Evolutionary conservation across 352 stramenopile species (phyloP), one percentile per base, ranked within the genome.

Genomic region (Phytopythium aichiense): DNA sequence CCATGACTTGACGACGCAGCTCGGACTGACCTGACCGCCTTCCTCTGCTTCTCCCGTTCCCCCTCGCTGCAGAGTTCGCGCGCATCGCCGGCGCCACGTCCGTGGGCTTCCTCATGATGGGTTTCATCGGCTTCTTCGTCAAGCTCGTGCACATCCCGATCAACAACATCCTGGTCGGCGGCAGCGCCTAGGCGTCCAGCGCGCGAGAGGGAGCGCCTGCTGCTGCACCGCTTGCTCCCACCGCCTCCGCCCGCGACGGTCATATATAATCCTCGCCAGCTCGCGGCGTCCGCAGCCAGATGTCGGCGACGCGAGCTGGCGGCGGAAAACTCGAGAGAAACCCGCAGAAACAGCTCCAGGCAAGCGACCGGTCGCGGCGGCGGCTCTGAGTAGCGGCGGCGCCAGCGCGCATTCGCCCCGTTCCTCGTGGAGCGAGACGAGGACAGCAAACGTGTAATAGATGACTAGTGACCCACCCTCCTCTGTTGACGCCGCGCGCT

Each of bases 101-200:
- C 46, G 79, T 99, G 72, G 96, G 98, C 60, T 99, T 99, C 79
- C 77, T 99, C 59, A 97, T 99, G 72, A 99, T 99, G 96, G 96
- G 98, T 71, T 99, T 99, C 77, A 98, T 99, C 75, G 97, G 97
- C 63, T 99, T 99, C 89, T 99, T 99, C 78, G 96, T 99, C 66
- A 99, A 99, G 90, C 91, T 99, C 60, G 92, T 99, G 74, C 97
- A 99, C 87, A 99, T 99, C 72, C 97, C 97, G 45, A 99, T 99
- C 84, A 99, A 99, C 90, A 99, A 99, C 86, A 99, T 99, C 84
- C 86, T 99, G 38, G 92, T 98, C 64, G 92, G 94, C 68, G 79
- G 84, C 51, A 89, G 82, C 69, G 77, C 82, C 51, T 96, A 93
- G 79, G 54, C 55, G n/a, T 6, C 35, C 35, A 16, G 45, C 52